phyloP scores from a whole-genome alignment of 257 asterid genomes.

The Ballota nigra region DNA sequence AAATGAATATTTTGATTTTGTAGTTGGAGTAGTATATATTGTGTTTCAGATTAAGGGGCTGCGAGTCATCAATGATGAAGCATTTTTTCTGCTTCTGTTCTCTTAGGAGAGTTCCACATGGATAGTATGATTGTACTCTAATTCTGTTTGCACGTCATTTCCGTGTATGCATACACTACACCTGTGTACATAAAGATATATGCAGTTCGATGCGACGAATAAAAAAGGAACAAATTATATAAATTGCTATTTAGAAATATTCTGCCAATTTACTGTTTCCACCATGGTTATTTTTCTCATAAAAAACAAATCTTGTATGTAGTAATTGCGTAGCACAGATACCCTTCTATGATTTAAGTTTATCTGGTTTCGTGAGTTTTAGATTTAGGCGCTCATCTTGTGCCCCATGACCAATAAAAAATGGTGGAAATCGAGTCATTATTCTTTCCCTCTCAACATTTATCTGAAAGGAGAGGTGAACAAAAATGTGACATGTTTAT shows the following conservation, averaged over 20 bases:
- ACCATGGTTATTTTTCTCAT: conserved; percentile 6
- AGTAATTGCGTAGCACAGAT: neutral
- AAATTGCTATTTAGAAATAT: neutral
- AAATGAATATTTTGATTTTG: conserved; percentile 7
- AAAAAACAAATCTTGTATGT: neutral
- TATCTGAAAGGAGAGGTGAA: neutral
- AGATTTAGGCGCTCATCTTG: neutral
- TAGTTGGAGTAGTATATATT: conserved; percentile 4
- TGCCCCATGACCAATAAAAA: neutral
- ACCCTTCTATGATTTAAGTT: neutral
- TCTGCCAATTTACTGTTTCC: neutral
- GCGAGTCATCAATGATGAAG: neutral
- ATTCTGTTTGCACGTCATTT: neutral
- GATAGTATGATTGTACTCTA: neutral
- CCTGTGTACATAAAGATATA: neutral
- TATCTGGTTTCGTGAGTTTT: neutral
- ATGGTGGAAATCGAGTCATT: neutral
- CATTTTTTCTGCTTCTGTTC: conserved; percentile 3
- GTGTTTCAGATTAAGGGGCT: neutral
- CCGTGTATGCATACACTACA: neutral
- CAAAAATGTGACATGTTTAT: neutral
- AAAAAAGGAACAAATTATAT: neutral
- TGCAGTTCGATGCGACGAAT: neutral
- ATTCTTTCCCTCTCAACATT: conserved; percentile 8
- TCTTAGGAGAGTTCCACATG: conserved; percentile 9